A percentile compares a stretch with the other conserved stretches of the same genome.
Evolutionary conservation across 441 rosid genomes (phyloP).

Genomic region (Daphne laureola): DNA sequence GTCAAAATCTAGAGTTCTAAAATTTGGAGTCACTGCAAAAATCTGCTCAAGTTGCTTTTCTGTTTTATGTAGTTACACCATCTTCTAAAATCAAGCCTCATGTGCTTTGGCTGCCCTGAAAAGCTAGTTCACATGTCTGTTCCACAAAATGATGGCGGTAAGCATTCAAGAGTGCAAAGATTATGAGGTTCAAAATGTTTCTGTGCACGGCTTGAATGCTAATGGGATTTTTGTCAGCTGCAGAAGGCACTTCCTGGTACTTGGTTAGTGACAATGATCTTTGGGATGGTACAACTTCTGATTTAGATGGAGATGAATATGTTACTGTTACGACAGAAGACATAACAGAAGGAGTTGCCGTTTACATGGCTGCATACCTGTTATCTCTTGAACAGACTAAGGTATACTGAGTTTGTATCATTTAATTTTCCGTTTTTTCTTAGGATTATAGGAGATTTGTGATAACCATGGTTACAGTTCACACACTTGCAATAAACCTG

Average conservation of each 20-base stretch:
- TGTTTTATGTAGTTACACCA: conserved; percentile 54
- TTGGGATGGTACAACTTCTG: conserved; percentile 48
- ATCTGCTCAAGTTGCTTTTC: too few species aligned
- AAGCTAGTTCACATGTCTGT: conserved; percentile 59
- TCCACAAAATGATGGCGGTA: conserved; percentile 52
- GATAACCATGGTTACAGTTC: too few species aligned
- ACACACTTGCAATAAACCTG: too few species aligned
- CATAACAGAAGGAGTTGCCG: conserved; percentile 88
- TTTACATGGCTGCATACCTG: conserved; percentile 90
- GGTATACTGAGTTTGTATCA: conserved; percentile 25
- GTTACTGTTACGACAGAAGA: conserved; percentile 92
- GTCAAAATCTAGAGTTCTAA: too few species aligned
- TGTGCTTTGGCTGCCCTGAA: conserved; percentile 62
- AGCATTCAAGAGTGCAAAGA: conserved; percentile 8
- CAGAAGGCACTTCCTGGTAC: conserved; percentile 86
- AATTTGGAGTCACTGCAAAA: too few species aligned
- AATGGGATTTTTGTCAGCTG: conserved; percentile 29
- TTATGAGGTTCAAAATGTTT: background rate
- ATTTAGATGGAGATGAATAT: conserved; percentile 62
- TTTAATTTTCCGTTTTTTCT: too few species aligned
- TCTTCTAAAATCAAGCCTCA: conserved; percentile 81
- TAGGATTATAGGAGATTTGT: too few species aligned
- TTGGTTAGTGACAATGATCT: conserved; percentile 68
- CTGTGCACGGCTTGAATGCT: conserved; percentile 5
- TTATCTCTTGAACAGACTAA: conserved; percentile 80